Evolutionary conservation across 176 grass and related monocot genomes (phyloP), one percentile per base, ranked within the genome.

Genomic region (Eragrostis curvula): DNA sequence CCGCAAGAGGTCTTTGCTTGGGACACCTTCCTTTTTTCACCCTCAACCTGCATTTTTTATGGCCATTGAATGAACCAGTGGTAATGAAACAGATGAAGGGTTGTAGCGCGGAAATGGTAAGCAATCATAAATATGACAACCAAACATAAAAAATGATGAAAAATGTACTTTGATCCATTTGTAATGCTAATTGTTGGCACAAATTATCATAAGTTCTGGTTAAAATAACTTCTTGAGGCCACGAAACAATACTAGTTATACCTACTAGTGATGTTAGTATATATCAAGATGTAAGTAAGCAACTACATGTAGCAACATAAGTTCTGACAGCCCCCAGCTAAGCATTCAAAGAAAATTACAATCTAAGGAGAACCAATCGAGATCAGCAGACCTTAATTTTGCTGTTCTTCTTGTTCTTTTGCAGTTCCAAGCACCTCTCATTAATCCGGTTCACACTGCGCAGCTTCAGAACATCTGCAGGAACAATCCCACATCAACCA

Each of bases 341-440:
- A 77, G 20, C 20, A 81, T 24, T 78, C 7, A 7, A 78, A 72
- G 40, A 12, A 9, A 69, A 45, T 45, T 70, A 45, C 29, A 72
- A 27, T 23, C 20, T 3, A 32, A 30, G 18, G 0, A 16, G 27
- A 18, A 71, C 44, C 21, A 3, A 42, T 52, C 7, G 5, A 74
- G 29, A 82, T 79, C 61, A 55, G 20, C 75, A 86, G 39, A 93
- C 96, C 92, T 95, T 89, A 85, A 79, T 21, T 89, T 98, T 93
- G 46, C 66, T 74, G 80, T 82, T 88, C 32, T 86, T 98, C 87
- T 98, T 91, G 86, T 84, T 91, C 70, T 89, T 95, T 59, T 91
- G 90, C 78, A 98, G 67, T 65, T 98, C 96, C 81, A 95, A 86
- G 82, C 96, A 98, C 57, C 79, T 85, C 45, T 98, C 90, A 71